A percentile compares a stretch with the other conserved stretches of the same genome.
phyloP scores from a whole-genome alignment of 176 grass and related monocot genomes.

The Rhynchospora pubera region DNA sequence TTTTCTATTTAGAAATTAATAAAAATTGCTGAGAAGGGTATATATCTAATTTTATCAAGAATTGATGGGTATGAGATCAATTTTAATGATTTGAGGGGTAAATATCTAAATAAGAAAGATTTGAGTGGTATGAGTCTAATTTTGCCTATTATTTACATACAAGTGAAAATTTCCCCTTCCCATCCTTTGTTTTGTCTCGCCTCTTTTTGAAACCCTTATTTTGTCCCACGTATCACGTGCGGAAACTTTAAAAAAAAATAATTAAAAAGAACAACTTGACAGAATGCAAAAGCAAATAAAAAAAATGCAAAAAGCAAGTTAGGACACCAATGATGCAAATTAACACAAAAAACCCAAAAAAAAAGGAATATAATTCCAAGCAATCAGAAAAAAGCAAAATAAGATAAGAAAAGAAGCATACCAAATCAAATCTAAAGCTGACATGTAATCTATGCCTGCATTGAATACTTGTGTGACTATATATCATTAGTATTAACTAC shows the following conservation, averaged over 20 bases:
- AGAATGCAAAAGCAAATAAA: no score
- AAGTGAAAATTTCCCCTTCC: background rate
- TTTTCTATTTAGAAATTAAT: no score
- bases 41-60: no score
- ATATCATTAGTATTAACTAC: background rate
- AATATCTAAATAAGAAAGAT: no score
- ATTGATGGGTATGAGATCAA: no score
- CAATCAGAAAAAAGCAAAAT: background rate
- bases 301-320: no score
- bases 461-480: background rate
- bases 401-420: background rate
- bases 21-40: no score
- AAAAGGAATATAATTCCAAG: background rate
- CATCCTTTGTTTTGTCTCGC: background rate
- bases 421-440: background rate
- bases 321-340: background rate
- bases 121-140: no score
- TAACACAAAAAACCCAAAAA: background rate
- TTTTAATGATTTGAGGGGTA: no score
- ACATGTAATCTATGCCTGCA: background rate
- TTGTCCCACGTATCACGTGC: background rate
- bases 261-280: no score
- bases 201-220: background rate
- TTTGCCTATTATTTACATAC: background rate
- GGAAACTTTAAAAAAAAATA: no score